Evolutionary conservation across 2,329 filamentous ascomycete genomes (phyloP).

Genomic region (Sporothrix dimorphospora): DNA sequence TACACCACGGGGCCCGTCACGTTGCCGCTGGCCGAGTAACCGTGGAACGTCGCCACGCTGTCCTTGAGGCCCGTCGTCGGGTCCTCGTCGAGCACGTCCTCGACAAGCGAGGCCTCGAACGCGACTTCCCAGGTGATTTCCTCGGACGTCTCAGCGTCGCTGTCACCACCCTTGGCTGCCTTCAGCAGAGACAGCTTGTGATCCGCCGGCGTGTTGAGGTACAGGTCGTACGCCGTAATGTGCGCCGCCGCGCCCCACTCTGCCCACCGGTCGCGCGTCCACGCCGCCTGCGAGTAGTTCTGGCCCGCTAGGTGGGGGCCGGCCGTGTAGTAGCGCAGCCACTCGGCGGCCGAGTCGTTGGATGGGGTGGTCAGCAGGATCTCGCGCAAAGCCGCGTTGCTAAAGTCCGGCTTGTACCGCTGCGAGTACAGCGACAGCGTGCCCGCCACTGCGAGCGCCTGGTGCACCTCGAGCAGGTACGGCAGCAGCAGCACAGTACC

Average conservation of each 20-base stretch:
- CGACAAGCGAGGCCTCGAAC: slow-evolving; percentile 80
- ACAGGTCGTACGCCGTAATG: slow-evolving; percentile 73
- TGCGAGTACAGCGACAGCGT: slow-evolving; percentile 27
- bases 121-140: slow-evolving; percentile 59
- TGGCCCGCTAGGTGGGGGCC: slow-evolving; percentile 77
- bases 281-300: slow-evolving; percentile 72
- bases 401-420: slow-evolving; percentile 36
- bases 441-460: slow-evolving; percentile 1
- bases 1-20: slow-evolving; percentile 86
- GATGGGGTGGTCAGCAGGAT: slow-evolving; percentile 64
- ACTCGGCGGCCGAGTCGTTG: slow-evolving; percentile 63
- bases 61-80: slow-evolving; percentile 72
- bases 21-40: slow-evolving; percentile 90
- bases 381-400: slow-evolving; percentile 50
- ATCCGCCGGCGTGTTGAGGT: slow-evolving; percentile 75
- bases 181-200: slow-evolving; percentile 70
- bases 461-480: slow-evolving; percentile 8
- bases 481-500: slow-evolving; percentile 21
- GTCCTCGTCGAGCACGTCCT: slow-evolving; percentile 84
- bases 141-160: not conserved
- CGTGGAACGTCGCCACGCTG: slow-evolving; percentile 87
- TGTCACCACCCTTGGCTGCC: slow-evolving; percentile 40
- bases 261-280: slow-evolving; percentile 75
- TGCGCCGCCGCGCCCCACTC: slow-evolving; percentile 68
- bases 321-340: slow-evolving; percentile 77